Evolutionary conservation across 805 yeast species (phyloP), one percentile per base, ranked within the genome.

Genomic region (Monosporozyma solicola): DNA sequence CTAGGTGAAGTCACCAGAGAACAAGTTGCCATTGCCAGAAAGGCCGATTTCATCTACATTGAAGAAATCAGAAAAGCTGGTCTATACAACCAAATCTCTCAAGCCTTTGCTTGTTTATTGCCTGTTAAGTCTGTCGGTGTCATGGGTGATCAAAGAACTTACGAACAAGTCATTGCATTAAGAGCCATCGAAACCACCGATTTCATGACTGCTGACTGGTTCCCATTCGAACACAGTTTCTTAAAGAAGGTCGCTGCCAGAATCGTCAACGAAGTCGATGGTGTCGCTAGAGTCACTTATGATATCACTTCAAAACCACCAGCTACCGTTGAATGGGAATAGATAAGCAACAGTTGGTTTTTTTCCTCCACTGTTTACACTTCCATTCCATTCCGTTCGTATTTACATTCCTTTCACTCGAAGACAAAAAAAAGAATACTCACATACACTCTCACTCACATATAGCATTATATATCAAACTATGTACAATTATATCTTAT

Each of bases 131-230:
- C 97, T 51, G 99, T 94, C 53, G 99, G 99, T 77, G 99, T 94
- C 60, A 88, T 89, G 97, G 99, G 99, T 69, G 99, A 94, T 74
- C 96, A 94, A 79, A 86, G 99, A 78, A 89, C 97, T 55, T 94
- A 94, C 70, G 99, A 94, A 72, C 99, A 94, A 77, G 99, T 94
- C 58, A 94, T 94, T 76, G 99, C 99, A 49, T 81, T 94, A 69
- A 86, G 99, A 75, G 99, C 99, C 61, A 89, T 94, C 64, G 97
- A 91, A 77, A 94, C 99, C 52, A 80, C 83, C 57, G 99, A 94
- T 76, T 94, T 94, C 80, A 94, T 94, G 99, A 94, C 99, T 65
- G 99, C 99, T 57, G 99, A 94, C 74, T 94, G 99, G 99, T 94
- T 74, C 72, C 87, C 85, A 59, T 94, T 94, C 68, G 97, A 91